Percentiles rank a stretch among this genome's conserved stretches.
Evolutionary conservation across 805 yeast species (phyloP).

Genomic region (Ogataea henricii): DNA sequence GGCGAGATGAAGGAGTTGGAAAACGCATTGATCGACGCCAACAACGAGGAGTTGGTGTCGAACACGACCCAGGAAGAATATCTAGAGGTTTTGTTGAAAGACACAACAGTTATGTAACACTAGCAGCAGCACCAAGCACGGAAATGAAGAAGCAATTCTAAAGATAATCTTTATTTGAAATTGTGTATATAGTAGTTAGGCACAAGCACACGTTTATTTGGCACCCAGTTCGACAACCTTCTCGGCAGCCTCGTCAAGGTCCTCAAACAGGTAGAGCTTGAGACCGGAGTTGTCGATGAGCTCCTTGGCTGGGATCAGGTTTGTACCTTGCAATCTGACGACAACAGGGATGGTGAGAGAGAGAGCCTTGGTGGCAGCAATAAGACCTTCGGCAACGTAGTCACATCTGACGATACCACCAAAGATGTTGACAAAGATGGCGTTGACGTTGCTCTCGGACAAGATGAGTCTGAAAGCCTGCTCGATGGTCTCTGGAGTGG

Average conservation of each 20-base stretch:
- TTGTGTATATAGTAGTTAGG: not conserved
- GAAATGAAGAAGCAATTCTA: not conserved
- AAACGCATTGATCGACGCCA: constrained; percentile 28
- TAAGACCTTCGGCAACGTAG: constrained; percentile 96
- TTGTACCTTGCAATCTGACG: constrained; percentile 98
- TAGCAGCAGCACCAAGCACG: constrained; percentile 27
- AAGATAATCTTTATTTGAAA: not conserved
- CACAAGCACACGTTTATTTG: not conserved
- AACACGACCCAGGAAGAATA: constrained; percentile 35
- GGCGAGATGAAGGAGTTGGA: constrained; percentile 32
- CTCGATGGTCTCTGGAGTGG: constrained; percentile 97
- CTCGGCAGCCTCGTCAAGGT: constrained; percentile 96
- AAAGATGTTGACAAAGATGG: constrained; percentile 96
- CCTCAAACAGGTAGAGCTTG: constrained; percentile 87
- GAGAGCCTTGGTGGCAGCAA: constrained; percentile 91
- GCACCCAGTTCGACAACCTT: constrained; percentile 75
- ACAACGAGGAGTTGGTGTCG: constrained; percentile 23
- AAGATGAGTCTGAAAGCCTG: constrained; percentile 93
- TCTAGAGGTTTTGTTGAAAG: constrained; percentile 30
- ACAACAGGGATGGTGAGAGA: constrained; percentile 91
- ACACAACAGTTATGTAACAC: constrained; percentile 15
- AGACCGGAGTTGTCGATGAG: constrained; percentile 86
- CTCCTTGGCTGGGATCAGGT: constrained; percentile 84
- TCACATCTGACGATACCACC: constrained; percentile 99
- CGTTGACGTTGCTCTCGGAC: constrained; percentile 84